Base-by-base conservation (phyloP, 768 basidiomycete species). In the Suillus plorans region DNA sequence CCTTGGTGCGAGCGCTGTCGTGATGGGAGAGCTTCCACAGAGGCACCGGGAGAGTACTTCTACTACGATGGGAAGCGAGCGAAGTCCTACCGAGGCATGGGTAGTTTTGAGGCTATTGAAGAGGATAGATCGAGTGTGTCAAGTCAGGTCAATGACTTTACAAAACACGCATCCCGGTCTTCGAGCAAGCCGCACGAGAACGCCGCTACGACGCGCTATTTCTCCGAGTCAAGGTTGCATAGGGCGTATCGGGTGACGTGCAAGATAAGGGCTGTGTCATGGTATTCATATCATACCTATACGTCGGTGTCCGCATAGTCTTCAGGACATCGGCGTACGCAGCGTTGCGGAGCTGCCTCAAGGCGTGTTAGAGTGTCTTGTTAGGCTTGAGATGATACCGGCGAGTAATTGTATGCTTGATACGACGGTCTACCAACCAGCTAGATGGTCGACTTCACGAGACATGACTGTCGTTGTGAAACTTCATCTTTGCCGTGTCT, bases 71-170 rank as follows among this genome's bases (percentile, higher is more conserved):
- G 97, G 67, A 97, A 97, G 82, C 90, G 97, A 57, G 95, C 99
- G 74, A 99, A 99, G 85, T 89, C 96, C 37, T 99, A 99, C 80
- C 90, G 97, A 63, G 97, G 97, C 6, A 99, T 99, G 97, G 97
- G 97, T 25, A 92, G 89, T 72, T 82, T 98, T 72, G 94, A 96
- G 79, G 94, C 94, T 5, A 96, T 95, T 92, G 91, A 92, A 63
- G 87, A 91, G 69, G 88, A 89, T 44, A 88, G 86, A 67, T 74
- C 84, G 4, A 73, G 70, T 1, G 3, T 60, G 1, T 66, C 39
- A 20, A 63, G 65, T 18, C 71, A 70, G 60, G 73, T 69, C 41
- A 70, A 69, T 45, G 73, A 76, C 1, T 75, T 73, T 44, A 77
- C 73, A 62, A 88, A 86, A 68, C 83, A 85, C 57, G 79, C 84